Evolutionary conservation across 306 rosid species (phyloP).

Genomic region (Cucurbita pepo): DNA sequence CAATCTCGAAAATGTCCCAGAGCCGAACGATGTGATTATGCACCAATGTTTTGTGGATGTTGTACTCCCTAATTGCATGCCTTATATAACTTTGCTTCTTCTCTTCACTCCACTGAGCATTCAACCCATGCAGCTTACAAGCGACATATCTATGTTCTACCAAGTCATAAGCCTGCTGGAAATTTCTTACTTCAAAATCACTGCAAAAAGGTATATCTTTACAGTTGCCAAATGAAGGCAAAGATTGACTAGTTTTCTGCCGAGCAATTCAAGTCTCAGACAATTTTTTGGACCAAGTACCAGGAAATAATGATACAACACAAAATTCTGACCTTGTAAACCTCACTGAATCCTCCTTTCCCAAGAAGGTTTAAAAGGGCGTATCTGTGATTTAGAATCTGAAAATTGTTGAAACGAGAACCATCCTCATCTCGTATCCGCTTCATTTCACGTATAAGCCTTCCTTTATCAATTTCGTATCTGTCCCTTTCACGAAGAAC

Average conservation of each 20-base stretch:
- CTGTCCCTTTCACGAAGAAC: constrained; percentile 89
- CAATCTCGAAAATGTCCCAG: constrained; percentile 99
- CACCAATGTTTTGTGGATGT: constrained; percentile 90
- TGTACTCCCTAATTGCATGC: constrained; percentile 95
- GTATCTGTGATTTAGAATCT: constrained; percentile 76
- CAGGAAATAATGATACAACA: not conserved
- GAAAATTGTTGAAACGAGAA: constrained; percentile 96
- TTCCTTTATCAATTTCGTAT: constrained; percentile 82
- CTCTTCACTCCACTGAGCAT: constrained; percentile 99
- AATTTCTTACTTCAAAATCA: constrained; percentile 94
- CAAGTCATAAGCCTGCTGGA: constrained; percentile 99
- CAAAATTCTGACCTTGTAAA: constrained; percentile 75
- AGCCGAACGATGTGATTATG: constrained; percentile 94
- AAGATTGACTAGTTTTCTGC: constrained; percentile 24
- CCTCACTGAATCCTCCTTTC: constrained; percentile 99
- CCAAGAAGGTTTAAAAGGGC: constrained; percentile 98
- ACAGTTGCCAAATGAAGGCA: constrained; percentile 75
- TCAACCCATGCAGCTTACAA: constrained; percentile 97
- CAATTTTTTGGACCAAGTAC: not conserved
- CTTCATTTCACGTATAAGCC: constrained; percentile 97
- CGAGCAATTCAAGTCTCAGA: constrained; percentile 10
- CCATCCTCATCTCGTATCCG: constrained; percentile 99
- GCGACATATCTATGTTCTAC: constrained; percentile 97
- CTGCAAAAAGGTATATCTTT: constrained; percentile 81
- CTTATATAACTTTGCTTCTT: constrained; percentile 98